phyloP scores from a whole-genome alignment of 2,329 filamentous ascomycete genomes.

The Trichoderma aggressivum region DNA sequence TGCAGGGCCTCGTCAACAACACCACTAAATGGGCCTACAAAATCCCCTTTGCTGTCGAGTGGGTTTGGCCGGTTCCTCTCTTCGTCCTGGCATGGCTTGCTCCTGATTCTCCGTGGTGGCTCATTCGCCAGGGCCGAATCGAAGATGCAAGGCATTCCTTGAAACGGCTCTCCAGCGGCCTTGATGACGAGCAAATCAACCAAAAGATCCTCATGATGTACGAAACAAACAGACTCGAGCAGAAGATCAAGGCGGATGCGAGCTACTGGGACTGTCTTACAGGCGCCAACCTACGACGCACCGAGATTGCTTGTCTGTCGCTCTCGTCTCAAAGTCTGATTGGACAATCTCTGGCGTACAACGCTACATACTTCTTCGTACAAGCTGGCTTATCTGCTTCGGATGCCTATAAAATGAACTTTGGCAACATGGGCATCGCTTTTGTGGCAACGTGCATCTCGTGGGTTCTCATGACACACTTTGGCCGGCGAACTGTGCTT shows the following conservation, averaged over 20 bases:
- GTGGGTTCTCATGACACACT: conserved; percentile 17
- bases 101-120: conserved; percentile 42
- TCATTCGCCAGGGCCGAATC: conserved; percentile 33
- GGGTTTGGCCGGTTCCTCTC: conserved; percentile 25
- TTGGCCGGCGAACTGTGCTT: conserved; percentile 17
- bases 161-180: conserved; percentile 11
- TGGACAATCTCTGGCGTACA: conserved; percentile 38
- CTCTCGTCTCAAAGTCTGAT: conserved; percentile 36
- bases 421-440: conserved; percentile 40
- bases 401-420: conserved; percentile 33
- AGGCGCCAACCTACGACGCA: conserved; percentile 35
- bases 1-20: conserved; percentile 20
- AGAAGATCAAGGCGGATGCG: conserved; percentile 21
- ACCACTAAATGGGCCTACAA: conserved; percentile 24
- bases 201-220: conserved; percentile 14
- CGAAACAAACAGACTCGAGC: conserved; percentile 21
- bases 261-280: conserved; percentile 40
- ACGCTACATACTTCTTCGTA: conserved; percentile 42
- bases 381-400: conserved; percentile 32
- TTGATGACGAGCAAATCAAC: conserved; percentile 13
- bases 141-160: conserved; percentile 27
- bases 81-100: conserved; percentile 14
- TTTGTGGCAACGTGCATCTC: conserved; percentile 18
- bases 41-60: conserved; percentile 29
- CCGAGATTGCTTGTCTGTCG: conserved; percentile 37